Percentiles rank a stretch among this genome's conserved stretches.
Conservation (phyloP, 805 yeast genomes). For the Torulaspora gathmanii region DNA sequence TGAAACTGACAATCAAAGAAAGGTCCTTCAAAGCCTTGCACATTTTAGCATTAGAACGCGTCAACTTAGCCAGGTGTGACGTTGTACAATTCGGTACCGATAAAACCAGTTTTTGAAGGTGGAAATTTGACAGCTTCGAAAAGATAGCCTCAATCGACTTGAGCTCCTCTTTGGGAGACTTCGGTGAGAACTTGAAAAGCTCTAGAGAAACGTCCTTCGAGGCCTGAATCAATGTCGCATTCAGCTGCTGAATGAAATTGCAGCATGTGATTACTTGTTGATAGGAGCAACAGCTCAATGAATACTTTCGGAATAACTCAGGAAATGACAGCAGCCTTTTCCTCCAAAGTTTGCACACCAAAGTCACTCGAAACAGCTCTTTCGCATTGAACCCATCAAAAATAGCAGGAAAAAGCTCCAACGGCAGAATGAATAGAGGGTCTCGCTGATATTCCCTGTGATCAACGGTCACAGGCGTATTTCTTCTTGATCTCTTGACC, state of each 20-base stretch:
- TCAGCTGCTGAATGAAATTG: conserved; percentile 13
- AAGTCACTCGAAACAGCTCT: conserved; percentile 19
- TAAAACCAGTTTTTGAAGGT: conserved; percentile 16
- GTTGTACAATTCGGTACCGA: conserved; percentile 23
- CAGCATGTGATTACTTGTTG: conserved; percentile 17
- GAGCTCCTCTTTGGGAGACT: conserved; percentile 23
- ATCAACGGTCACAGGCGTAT: neutral
- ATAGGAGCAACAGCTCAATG: conserved; percentile 16
- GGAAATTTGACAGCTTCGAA: conserved; percentile 11
- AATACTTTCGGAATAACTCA: conserved; percentile 18
- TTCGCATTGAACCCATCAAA: conserved; percentile 17
- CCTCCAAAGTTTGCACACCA: conserved; percentile 26
- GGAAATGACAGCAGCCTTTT: conserved; percentile 19
- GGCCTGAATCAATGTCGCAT: neutral
- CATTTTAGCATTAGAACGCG: conserved; percentile 10
- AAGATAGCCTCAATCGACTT: conserved; percentile 18
- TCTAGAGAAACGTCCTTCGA: conserved; percentile 6
- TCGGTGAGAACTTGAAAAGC: conserved; percentile 20
- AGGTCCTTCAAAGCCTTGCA: conserved; percentile 14
- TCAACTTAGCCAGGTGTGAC: conserved; percentile 14
- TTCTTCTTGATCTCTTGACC: neutral
- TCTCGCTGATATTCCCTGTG: conserved; percentile 9
- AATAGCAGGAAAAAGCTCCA: conserved; percentile 25
- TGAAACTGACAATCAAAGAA: conserved; percentile 18
- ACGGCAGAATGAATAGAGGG: conserved; percentile 22